Evolutionary conservation across 2,329 filamentous ascomycete species (phyloP).

Genomic region (Madurella mycetomatis): DNA sequence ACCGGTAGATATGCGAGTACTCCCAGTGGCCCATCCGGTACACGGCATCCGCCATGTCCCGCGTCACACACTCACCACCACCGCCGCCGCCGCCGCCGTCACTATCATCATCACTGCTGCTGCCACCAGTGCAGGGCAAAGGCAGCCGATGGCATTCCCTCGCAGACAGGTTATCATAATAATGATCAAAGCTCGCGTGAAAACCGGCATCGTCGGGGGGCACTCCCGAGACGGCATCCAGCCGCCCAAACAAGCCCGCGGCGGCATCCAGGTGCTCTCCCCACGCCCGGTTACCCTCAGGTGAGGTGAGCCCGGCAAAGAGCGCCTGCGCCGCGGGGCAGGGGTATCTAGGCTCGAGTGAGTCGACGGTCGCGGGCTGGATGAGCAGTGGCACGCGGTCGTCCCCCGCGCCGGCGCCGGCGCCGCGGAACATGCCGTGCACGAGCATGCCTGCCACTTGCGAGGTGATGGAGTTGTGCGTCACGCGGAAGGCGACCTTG

Average conservation of each 20-base stretch:
- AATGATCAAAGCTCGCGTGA: conserved; percentile 72
- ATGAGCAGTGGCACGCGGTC: conserved; percentile 42
- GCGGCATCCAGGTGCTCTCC: conserved; percentile 57
- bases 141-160: conserved; percentile 71
- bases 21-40: conserved; percentile 77
- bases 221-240: conserved; percentile 68
- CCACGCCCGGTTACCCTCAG: conserved; percentile 50
- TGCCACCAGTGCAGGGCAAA: conserved; percentile 56
- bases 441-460: conserved; percentile 75
- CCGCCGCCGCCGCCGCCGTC: conserved; percentile 29
- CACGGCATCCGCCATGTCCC: conserved; percentile 60
- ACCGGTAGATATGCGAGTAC: conserved; percentile 72
- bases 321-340: conserved; percentile 50
- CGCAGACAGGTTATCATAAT: conserved; percentile 78
- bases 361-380: conserved; percentile 59
- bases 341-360: conserved; percentile 67
- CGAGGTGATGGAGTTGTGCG: conserved; percentile 77
- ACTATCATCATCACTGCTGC: too few species aligned
- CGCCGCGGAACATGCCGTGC: conserved; percentile 59
- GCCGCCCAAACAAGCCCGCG: conserved; percentile 47
- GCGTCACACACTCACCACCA: conserved; percentile 55
- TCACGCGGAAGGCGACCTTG: conserved; percentile 63
- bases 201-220: conserved; percentile 53
- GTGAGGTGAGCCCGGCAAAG: conserved; percentile 42
- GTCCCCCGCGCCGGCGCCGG: conserved; percentile 24